phyloP scores from a whole-genome alignment of 306 rosid genomes.

The Cicer judaicum region DNA sequence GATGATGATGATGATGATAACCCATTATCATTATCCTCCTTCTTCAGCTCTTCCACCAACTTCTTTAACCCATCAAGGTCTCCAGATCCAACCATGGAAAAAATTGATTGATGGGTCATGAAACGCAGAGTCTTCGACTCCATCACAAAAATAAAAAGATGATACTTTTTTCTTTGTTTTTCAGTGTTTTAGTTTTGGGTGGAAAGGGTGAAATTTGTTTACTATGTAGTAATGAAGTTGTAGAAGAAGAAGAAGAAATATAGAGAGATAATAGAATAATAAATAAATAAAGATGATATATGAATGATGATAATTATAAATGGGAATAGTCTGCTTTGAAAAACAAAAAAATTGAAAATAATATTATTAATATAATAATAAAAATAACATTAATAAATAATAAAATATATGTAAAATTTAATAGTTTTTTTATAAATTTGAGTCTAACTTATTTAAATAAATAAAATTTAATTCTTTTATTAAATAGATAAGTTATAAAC shows the following conservation, averaged over 20 bases:
- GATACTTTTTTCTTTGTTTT: conserved; percentile 5
- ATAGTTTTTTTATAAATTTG: no score
- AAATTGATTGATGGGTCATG: conserved; percentile 72
- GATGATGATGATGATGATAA: conserved; percentile 31
- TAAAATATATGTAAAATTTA: no score
- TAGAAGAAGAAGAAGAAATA: background rate
- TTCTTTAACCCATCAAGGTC: conserved; percentile 62
- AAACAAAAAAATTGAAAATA: no score
- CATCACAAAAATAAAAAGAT: conserved; percentile 49
- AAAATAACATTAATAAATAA: no score
- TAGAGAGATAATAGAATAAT: background rate
- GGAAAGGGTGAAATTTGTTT: background rate
- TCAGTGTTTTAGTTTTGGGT: conserved; percentile 32
- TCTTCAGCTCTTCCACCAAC: conserved; percentile 56
- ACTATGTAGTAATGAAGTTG: conserved; percentile 13
- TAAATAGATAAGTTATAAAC: no score
- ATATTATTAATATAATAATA: no score
- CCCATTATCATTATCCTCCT: conserved; percentile 52
- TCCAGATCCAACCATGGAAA: conserved; percentile 80
- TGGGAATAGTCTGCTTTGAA: no score
- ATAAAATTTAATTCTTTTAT: no score
- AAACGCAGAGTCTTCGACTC: conserved; percentile 74
- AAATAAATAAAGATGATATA: background rate
- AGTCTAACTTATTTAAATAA: no score
- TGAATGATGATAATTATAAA: background rate